Percentiles rank a stretch among this genome's conserved stretches.
These are phyloP conservation scores for Aaosphaeria arxii DNA, from an alignment of 2,329 filamentous ascomycete genomes.

Conservation along the genomic window DNA sequence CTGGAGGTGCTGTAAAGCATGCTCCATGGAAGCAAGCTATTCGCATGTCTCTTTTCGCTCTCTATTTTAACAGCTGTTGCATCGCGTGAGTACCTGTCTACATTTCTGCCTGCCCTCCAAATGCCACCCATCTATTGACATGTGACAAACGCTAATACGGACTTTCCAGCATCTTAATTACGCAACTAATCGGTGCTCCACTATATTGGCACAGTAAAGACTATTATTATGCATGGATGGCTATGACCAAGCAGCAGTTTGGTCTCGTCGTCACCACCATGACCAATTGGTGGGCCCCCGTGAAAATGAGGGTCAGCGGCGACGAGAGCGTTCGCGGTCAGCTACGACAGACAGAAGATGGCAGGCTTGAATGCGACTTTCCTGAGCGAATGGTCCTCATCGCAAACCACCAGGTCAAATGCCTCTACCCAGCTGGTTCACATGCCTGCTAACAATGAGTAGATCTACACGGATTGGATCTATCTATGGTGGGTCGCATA, in stretches of 20 bases:
- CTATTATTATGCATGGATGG: slow-evolving; percentile 80
- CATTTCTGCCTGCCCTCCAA: slow-evolving; percentile 4
- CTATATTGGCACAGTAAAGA: slow-evolving; percentile 72
- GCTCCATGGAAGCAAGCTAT: slow-evolving; percentile 41
- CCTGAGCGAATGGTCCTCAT: slow-evolving; percentile 78
- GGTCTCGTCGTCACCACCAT: slow-evolving; percentile 72
- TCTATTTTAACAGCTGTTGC: slow-evolving; percentile 46
- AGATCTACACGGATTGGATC: slow-evolving; percentile 85
- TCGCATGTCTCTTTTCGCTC: slow-evolving; percentile 42
- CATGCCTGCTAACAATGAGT: not conserved
- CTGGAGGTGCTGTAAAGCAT: slow-evolving; percentile 41
- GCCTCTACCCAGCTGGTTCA: slow-evolving; percentile 5
- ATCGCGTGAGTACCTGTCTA: slow-evolving; percentile 31
- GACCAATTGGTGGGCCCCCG: slow-evolving; percentile 83
- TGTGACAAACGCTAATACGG: slow-evolving; percentile 17
- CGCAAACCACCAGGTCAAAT: slow-evolving; percentile 70
- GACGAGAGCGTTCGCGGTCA: slow-evolving; percentile 76
- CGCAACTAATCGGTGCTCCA: slow-evolving; percentile 70
- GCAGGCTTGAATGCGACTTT: slow-evolving; percentile 71
- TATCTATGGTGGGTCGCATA: slow-evolving; percentile 94
- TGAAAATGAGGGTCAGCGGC: slow-evolving; percentile 75
- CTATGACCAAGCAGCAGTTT: slow-evolving; percentile 81
- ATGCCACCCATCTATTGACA: not conserved
- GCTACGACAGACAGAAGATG: slow-evolving; percentile 65
- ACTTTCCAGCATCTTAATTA: slow-evolving; percentile 49